A percentile compares a stretch with the other conserved stretches of the same genome.
phyloP scores from a whole-genome alignment of 2,329 filamentous ascomycete genomes.

The Epichloe festucae region DNA sequence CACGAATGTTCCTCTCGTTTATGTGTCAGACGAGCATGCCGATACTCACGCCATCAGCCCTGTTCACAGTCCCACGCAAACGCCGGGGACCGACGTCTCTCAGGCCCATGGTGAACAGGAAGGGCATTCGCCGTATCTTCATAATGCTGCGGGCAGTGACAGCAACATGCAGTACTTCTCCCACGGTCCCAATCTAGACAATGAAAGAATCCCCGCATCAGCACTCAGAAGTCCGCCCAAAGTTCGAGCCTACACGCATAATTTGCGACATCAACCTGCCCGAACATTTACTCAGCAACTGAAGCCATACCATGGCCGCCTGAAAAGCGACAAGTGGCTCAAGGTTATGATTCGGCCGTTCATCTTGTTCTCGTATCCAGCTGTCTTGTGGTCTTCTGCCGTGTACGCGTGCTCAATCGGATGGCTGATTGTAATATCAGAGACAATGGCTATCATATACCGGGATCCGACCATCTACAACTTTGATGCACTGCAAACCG shows the following conservation, averaged over 20 bases:
- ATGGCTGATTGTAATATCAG: constrained; percentile 91
- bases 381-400: constrained; percentile 75
- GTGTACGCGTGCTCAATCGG: constrained; percentile 83
- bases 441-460: constrained; percentile 73
- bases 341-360: constrained; percentile 69
- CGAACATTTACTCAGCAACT: constrained; percentile 65
- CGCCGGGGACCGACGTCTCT: not conserved
- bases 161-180: constrained; percentile 13
- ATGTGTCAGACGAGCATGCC: constrained; percentile 1
- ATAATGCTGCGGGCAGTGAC: constrained; percentile 9
- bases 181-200: constrained; percentile 24
- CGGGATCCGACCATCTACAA: constrained; percentile 57
- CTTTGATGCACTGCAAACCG: constrained; percentile 68
- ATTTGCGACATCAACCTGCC: constrained; percentile 51
- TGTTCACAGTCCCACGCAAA: constrained; percentile 1
- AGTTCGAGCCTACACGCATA: constrained; percentile 51
- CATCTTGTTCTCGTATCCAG: constrained; percentile 75
- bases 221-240: constrained; percentile 21
- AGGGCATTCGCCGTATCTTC: constrained; percentile 2
- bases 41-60: constrained; percentile 1
- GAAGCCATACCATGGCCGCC: constrained; percentile 62
- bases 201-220: constrained; percentile 27
- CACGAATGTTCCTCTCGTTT: constrained; percentile 5
- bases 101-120: not conserved
- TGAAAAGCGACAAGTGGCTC: constrained; percentile 67